Base-by-base conservation (phyloP, 768 basidiomycete genomes). In the Boletus rubescentipes region DNA sequence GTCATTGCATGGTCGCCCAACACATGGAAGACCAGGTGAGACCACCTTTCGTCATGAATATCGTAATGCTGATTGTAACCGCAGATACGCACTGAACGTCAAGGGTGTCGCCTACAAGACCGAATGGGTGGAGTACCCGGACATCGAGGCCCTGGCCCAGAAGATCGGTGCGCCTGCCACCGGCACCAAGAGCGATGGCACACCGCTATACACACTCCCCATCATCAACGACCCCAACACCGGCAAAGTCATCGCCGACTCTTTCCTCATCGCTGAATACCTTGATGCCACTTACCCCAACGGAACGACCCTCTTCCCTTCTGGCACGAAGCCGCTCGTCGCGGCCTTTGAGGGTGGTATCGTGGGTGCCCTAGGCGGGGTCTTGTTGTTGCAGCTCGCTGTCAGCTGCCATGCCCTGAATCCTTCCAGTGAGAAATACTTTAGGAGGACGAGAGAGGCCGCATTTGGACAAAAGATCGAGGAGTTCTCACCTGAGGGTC, bases 1-100 rank as follows among this genome's bases (percentile, higher is more conserved):
- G 49, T 8, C 43, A 66, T 62, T 5, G 67, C 72, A 9, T 79
- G 75, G 73, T 76, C 77, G 5, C 74, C 77, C 9, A 80, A 79
- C 53, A 74, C 76, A 32, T 78, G 74, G 75, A 79, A 77, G 61
- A 65, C 67, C 12, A 61, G 80, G 79, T 75, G 38, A 46, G 67
- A 50, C 8, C 35, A 10, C n/a, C 7, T 5, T 12, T 43, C 9
- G 37, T 26, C 6, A 26, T 11, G 7, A 31, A 20, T 18, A 37
- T 42, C 29, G 18, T 34, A 16, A 8, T 15, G 21, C 45, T 56
- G 18, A 51, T 32, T 6, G 2, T 38, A 31, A 20, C 11, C 35
- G 18, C 44, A 77, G 74, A 54, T 70, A 65, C 49, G 71, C 71
- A 8, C 59, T 77, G 48, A 76, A 77, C 54, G 66, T 70, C 65